A percentile compares a stretch with the other conserved stretches of the same genome.
Conservation (phyloP, 2,329 filamentous ascomycete genomes). For the Pseudogymnoascus sp. region DNA sequence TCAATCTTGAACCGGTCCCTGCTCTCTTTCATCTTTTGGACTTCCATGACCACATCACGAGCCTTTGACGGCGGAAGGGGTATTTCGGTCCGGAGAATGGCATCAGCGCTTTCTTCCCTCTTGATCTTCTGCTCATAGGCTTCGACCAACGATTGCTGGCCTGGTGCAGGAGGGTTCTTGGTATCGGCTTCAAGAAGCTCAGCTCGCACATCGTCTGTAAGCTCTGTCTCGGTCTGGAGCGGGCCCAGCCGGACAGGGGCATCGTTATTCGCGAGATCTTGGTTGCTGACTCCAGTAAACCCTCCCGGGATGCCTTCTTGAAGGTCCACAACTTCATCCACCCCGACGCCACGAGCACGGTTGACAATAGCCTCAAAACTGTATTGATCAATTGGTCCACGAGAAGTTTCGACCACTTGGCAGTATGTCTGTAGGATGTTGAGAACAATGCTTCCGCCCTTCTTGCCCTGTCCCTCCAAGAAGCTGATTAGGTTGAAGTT, state of each 20-base stretch:
- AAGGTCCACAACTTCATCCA: slow-evolving; percentile 50
- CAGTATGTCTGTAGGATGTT: slow-evolving; percentile 60
- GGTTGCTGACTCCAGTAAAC: slow-evolving; percentile 54
- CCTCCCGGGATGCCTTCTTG: slow-evolving; percentile 56
- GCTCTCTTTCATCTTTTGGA: slow-evolving; percentile 88
- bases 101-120: slow-evolving; percentile 80
- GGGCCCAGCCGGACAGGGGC: slow-evolving; percentile 66
- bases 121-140: slow-evolving; percentile 86
- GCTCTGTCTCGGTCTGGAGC: slow-evolving; percentile 72
- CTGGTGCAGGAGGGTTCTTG: slow-evolving; percentile 62
- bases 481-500: slow-evolving; percentile 80
- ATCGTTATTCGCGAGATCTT: slow-evolving; percentile 49
- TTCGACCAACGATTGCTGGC: slow-evolving; percentile 68
- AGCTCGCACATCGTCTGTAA: slow-evolving; percentile 77
- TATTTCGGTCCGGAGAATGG: slow-evolving; percentile 66
- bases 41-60: slow-evolving; percentile 86
- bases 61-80: slow-evolving; percentile 83
- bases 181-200: slow-evolving; percentile 80
- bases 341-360: slow-evolving; percentile 49
- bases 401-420: slow-evolving; percentile 48
- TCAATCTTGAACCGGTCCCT: slow-evolving; percentile 88
- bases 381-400: slow-evolving; percentile 56
- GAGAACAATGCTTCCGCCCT: slow-evolving; percentile 71
- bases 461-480: slow-evolving; percentile 75
- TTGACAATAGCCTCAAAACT: slow-evolving; percentile 54